Base-by-base conservation (phyloP, 495 filamentous ascomycete species). In the Aspergillus mulundensis region DNA sequence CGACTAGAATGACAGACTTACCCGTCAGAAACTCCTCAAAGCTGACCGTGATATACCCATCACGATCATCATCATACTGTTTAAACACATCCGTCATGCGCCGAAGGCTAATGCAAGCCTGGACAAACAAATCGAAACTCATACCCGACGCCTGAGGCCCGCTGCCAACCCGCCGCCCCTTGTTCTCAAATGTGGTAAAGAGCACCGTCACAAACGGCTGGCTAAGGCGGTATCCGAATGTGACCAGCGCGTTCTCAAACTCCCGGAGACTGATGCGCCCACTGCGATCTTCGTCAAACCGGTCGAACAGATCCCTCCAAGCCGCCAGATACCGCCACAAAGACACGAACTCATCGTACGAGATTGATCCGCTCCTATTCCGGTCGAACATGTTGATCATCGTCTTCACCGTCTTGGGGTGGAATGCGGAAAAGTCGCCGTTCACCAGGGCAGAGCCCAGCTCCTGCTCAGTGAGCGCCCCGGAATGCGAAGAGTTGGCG, bases 61-160 rank as follows among this genome's bases (percentile, higher is more conserved):
- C 94, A 28, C 94, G 83, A 72, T 98, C 94, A 56, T 95, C 89
- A 59, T 98, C 94, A 72, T 97, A 98, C 67, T 88, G 90, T 84
- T 98, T 98, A 70, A 98, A 98, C 18, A 97, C 93, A 70, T 98
- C 94, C 58, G 94, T 98, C 93, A 98, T 97, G 56, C 95, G 81
- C 81, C 96, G 95, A 62, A 98, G 76, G 66, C 83, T 87, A 65
- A 98, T 98, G 68, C 94, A 97, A 25, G 90, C 91, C 77, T 98
- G 94, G 60, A 98, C 94, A 69, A 97, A 98, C 46, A 98, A 73
- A 78, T 98, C 94, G 64, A 98, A 97, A 71, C 87, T 90, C 80
- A 98, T 91, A 40, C 84, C 87, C 50, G 76, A 76, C 56, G 83
- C 80, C 39, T 70, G 69, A 10, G 68, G 59, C 16, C 60, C 67